A percentile compares a stretch with the other conserved stretches of the same genome.
Conservation (phyloP, 495 filamentous ascomycete species). For the Penicillium turbatum region DNA sequence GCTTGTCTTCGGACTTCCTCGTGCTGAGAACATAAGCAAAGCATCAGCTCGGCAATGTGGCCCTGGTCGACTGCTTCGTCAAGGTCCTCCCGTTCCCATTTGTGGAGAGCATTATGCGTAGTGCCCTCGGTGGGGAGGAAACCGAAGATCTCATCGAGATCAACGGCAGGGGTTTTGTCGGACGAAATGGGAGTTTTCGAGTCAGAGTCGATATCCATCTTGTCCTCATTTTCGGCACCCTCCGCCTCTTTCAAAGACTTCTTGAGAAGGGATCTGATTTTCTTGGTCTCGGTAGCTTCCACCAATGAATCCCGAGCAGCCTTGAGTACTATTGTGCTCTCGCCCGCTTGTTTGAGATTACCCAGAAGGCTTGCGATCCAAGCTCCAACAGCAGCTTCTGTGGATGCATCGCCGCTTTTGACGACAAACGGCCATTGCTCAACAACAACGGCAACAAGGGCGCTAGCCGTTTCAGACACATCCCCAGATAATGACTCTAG, state of each 20-base stretch:
- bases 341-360: conserved; percentile 42
- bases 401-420: conserved; percentile 40
- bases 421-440: conserved; percentile 75
- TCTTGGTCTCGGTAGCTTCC: conserved; percentile 35
- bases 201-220: conserved; percentile 20
- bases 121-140: conserved; percentile 38
- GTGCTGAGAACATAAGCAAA: conserved; percentile 70
- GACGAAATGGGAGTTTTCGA: conserved; percentile 2
- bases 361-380: conserved; percentile 53
- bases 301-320: conserved; percentile 39
- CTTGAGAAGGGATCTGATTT: conserved; percentile 37
- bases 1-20: conserved; percentile 72
- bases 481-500: conserved; percentile 36
- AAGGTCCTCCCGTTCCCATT: conserved; percentile 70
- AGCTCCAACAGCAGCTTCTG: conserved; percentile 39
- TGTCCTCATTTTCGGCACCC: conserved; percentile 19
- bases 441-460: conserved; percentile 58
- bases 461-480: conserved; percentile 36
- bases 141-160: conserved; percentile 42
- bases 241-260: conserved; percentile 38
- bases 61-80: conserved; percentile 72
- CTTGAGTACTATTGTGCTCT: conserved; percentile 38
- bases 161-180: conserved; percentile 18
- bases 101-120: conserved; percentile 42
- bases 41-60: conserved; percentile 58